A percentile compares a stretch with the other conserved stretches of the same genome.
These are phyloP conservation scores for Neurospora sp. DNA, from an alignment of 495 filamentous ascomycete species.

Conservation along the genomic window DNA sequence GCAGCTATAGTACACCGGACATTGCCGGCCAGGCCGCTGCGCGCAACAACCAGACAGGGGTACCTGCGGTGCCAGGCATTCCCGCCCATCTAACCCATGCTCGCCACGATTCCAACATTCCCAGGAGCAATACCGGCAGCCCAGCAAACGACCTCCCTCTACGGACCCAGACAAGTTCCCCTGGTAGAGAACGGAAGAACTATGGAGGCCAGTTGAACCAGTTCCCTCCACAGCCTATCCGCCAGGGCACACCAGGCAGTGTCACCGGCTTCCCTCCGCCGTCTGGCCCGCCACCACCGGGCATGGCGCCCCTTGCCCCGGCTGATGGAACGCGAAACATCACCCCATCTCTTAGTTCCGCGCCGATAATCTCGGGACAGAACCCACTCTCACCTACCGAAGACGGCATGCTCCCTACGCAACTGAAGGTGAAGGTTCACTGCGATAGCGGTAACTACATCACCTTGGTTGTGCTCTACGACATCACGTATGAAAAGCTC, in stretches of 20 bases:
- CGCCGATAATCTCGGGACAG: conserved; percentile 20
- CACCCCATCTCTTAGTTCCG: conserved; percentile 23
- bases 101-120: conserved; percentile 40
- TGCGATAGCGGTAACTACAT: conserved; percentile 73
- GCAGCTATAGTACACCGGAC: conserved; percentile 55
- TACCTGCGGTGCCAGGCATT: conserved; percentile 47
- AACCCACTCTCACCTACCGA: conserved; percentile 30
- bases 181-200: conserved; percentile 35
- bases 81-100: conserved; percentile 43
- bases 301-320: conserved; percentile 22
- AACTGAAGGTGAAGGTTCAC: conserved; percentile 90
- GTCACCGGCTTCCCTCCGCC: conserved; percentile 20
- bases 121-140: conserved; percentile 42
- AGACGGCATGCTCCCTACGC: conserved; percentile 57
- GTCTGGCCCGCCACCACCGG: conserved; percentile 19
- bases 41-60: conserved; percentile 21
- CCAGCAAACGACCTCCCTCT: conserved; percentile 41
- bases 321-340: conserved; percentile 13
- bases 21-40: conserved; percentile 39
- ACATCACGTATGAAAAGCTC: conserved; percentile 83
- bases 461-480: conserved; percentile 84
- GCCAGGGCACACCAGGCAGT: conserved; percentile 31
- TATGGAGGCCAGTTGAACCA: conserved; percentile 34
- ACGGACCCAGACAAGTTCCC: conserved; percentile 43
- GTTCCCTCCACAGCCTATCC: conserved; percentile 37